Evolutionary conservation across 805 yeast species (phyloP), one percentile per base, ranked within the genome.

Genomic region (Isabelozyma heimii): DNA sequence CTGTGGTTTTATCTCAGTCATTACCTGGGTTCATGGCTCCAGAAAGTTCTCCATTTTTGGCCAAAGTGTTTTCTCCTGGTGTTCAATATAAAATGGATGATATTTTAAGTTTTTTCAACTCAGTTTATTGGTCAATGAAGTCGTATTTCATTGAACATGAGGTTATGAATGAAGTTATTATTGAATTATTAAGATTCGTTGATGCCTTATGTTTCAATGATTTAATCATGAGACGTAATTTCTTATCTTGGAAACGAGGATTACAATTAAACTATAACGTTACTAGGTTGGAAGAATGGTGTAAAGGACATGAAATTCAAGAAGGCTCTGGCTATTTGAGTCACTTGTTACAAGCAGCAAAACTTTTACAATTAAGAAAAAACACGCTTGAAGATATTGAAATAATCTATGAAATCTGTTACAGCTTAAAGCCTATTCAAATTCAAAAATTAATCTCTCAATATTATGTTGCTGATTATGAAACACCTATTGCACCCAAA

Each of bases 261-360:
- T 79, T 94, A 58, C 99, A 94, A 71, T 83, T 94, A 70, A 94
- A 91, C 67, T 94, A 94, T 73, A 94, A 94, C 67, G 95, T 91
- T 47, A 94, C 99, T 3, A 82, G 98, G 61, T 79, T 94, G 60
- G 97, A 91, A 68, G 99, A 94, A 72, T 94, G 99, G 99, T 92
- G 98, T 70, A 92, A 90, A 73, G 83, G 90, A 7, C 97, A 92
- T 66, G 91, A 87, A 46, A 82, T 94, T 53, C 87, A 87, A 45
- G 97, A 91, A 64, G 96, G 95, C 2, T 81, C 92, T 4, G 82
- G 84, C 37, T 84, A 90, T 62, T 79, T 94, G 64, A 85, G 85
- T 53, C 97, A 91, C 63, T 76, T 94, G 62, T 79, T 91, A 56
- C 98, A 94, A 71, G 92, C 96, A 16, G 91, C 97, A 38, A 94